Conservation (phyloP, 78 protist species). For the Guillardia theta region DNA sequence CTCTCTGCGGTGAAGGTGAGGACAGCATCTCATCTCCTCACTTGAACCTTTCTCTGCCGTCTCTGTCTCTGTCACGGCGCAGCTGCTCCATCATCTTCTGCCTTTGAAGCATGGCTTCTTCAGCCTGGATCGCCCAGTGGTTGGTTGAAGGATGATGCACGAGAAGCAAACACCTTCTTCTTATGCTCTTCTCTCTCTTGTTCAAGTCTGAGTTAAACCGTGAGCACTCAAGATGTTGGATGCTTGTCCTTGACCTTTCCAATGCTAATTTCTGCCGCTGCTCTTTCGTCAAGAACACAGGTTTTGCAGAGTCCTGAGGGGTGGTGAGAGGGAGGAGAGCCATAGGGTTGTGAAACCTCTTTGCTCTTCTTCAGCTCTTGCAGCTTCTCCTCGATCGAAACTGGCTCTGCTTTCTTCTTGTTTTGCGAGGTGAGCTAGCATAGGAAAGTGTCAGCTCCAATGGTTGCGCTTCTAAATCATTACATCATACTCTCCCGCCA, state of each 20-base stretch:
- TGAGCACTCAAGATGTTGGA: not conserved
- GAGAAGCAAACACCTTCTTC: too few relatives aligned
- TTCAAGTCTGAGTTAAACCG: not conserved
- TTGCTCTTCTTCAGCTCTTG: not conserved
- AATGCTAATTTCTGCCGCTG: not conserved
- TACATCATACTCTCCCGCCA: not conserved
- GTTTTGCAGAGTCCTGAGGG: not conserved
- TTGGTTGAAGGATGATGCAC: not conserved
- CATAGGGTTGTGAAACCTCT: not conserved
- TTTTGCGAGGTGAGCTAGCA: not conserved
- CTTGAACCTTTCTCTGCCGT: too few relatives aligned
- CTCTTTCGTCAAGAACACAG: not conserved
- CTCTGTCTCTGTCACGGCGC: too few relatives aligned
- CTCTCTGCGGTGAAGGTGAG: not conserved
- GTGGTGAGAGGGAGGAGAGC: not conserved
- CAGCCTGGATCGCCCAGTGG: not conserved
- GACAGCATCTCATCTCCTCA: not conserved
- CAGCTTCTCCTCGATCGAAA: not conserved
- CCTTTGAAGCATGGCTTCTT: not conserved
- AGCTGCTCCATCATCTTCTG: not conserved
- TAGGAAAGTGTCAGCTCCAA: too few relatives aligned
- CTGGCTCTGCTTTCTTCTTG: not conserved
- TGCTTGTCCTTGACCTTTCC: not conserved
- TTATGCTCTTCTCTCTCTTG: not conserved
- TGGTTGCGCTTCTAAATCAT: too few relatives aligned